A percentile compares a stretch with the other conserved stretches of the same genome.
phyloP scores from a whole-genome alignment of 176 grass and related monocot genomes.

The Oryza officinalis region DNA sequence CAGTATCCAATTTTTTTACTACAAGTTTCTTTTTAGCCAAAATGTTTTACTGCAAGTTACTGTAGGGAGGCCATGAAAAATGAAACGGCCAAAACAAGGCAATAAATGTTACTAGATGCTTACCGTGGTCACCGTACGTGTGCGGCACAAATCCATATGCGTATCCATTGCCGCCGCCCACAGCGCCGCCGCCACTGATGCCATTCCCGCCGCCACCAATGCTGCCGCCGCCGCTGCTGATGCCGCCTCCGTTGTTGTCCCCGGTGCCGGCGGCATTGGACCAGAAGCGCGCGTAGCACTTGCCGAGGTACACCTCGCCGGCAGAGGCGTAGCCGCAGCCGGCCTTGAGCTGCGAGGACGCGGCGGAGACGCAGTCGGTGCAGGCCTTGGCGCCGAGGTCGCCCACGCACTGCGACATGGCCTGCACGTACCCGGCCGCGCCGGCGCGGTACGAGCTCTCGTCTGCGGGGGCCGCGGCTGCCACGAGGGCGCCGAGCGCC shows the following conservation, averaged over 20 bases:
- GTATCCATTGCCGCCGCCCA: conserved; percentile 29
- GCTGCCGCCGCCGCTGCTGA: background rate
- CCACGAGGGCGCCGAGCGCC: conserved; percentile 57
- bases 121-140: conserved; percentile 50
- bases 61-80: background rate
- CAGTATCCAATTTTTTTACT: background rate
- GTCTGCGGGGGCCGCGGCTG: conserved; percentile 22
- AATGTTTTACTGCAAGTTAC: background rate
- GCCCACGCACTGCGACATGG: conserved; percentile 89
- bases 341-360: conserved; percentile 61
- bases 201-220: background rate
- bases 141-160: conserved; percentile 49
- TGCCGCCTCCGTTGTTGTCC: background rate
- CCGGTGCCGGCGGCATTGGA: conserved; percentile 49
- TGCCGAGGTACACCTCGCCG: conserved; percentile 87
- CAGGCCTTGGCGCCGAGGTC: conserved; percentile 68
- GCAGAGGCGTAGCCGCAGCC: conserved; percentile 55
- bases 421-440: conserved; percentile 74
- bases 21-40: no score
- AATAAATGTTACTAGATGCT: background rate
- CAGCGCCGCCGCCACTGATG: background rate
- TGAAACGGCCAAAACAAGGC: background rate
- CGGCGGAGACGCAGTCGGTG: conserved; percentile 71
- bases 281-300: conserved; percentile 93
- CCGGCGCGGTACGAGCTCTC: conserved; percentile 53